These are phyloP conservation scores for Asclepias syriaca DNA, from an alignment of 257 asterid genomes.

Conservation along the genomic window DNA sequence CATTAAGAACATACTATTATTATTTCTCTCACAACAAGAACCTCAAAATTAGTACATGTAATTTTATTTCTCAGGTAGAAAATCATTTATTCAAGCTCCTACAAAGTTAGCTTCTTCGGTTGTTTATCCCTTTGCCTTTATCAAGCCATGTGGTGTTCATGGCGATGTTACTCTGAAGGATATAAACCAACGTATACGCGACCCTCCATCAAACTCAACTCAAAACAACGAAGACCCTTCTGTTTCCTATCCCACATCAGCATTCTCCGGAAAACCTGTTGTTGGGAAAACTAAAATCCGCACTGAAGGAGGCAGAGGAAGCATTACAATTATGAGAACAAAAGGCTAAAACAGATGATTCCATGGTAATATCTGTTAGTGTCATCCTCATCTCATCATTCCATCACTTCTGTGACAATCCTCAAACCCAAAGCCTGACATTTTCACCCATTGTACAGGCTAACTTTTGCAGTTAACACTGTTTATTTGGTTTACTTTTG, in stretches of 20 bases:
- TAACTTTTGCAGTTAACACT: conserved; percentile 18
- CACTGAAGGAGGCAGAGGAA: conserved; percentile 83
- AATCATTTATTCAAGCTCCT: conserved; percentile 62
- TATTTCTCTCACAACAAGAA: background rate
- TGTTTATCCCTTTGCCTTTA: conserved; percentile 67
- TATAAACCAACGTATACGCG: conserved; percentile 64
- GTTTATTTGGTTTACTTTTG: conserved; percentile 7
- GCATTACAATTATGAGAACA: conserved; percentile 86
- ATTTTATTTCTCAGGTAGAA: conserved; percentile 47
- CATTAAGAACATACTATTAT: background rate
- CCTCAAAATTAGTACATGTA: too few relatives aligned
- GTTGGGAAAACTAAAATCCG: conserved; percentile 86
- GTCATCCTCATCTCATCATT: background rate
- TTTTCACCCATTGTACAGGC: conserved; percentile 19
- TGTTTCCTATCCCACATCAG: conserved; percentile 58
- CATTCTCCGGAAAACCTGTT: conserved; percentile 90
- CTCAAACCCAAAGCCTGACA: conserved; percentile 2
- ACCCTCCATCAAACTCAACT: conserved; percentile 51
- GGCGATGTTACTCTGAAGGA: conserved; percentile 86
- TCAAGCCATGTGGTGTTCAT: conserved; percentile 72
- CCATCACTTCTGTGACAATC: conserved; percentile 4
- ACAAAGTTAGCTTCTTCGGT: conserved; percentile 55
- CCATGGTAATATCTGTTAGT: conserved; percentile 3
- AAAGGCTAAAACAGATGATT: conserved; percentile 40
- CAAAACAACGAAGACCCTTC: conserved; percentile 39